Conservation (phyloP, 2,329 filamentous ascomycete genomes). For the Xylariaceae sp. region DNA sequence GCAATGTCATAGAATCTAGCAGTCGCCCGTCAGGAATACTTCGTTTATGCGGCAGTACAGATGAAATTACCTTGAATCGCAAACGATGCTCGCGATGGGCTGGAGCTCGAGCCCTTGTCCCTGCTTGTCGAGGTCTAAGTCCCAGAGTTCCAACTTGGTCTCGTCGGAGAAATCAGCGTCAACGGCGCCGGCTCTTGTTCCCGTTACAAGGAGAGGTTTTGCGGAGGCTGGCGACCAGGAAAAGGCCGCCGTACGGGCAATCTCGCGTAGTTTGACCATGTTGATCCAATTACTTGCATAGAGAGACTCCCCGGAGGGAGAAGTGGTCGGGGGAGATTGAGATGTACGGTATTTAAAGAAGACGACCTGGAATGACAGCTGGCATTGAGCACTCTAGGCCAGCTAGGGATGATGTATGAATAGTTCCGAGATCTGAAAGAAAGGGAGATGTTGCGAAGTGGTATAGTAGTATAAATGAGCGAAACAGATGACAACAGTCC, state of each 20-base stretch:
- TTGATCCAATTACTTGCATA: conserved; percentile 28
- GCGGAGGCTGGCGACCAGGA: conserved; percentile 85
- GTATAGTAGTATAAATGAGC: conserved; percentile 1
- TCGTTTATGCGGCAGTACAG: neutral
- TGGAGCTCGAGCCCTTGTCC: conserved; percentile 77
- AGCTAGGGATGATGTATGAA: conserved; percentile 26
- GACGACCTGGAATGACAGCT: conserved; percentile 26
- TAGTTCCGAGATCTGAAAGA: conserved; percentile 9
- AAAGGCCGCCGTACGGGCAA: conserved; percentile 93
- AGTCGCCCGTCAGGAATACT: conserved; percentile 20
- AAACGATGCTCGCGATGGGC: conserved; percentile 75
- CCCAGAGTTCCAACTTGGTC: conserved; percentile 94
- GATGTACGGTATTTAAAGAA: conserved; percentile 13
- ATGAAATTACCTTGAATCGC: conserved; percentile 72
- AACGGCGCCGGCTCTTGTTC: conserved; percentile 89
- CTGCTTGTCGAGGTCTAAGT: conserved; percentile 74
- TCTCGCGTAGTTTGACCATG: conserved; percentile 96
- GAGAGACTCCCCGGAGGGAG: conserved; percentile 28
- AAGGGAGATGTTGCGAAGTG: conserved; percentile 10
- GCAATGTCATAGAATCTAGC: conserved; percentile 92
- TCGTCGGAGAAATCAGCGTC: conserved; percentile 97
- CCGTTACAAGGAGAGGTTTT: conserved; percentile 81
- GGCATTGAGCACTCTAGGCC: conserved; percentile 34
- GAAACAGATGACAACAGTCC: conserved; percentile 8
- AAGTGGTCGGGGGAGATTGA: conserved; percentile 9